Conservation (phyloP, 2,329 filamentous ascomycete species). For the Botrytis cinerea region DNA sequence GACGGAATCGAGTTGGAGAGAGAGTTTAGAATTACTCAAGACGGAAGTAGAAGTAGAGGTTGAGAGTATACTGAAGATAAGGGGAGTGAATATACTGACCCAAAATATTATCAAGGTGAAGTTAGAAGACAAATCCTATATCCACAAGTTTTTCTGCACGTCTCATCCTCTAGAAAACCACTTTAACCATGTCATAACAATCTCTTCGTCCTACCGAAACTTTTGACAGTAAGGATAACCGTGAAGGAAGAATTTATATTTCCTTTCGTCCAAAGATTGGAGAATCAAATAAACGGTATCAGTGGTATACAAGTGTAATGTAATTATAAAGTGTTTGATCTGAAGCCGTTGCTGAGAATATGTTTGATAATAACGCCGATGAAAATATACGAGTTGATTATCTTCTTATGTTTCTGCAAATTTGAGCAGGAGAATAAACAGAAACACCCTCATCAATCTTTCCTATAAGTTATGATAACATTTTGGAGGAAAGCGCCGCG, state of each 20-base stretch:
- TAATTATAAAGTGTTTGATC: neutral
- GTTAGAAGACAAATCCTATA: neutral
- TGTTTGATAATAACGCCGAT: neutral
- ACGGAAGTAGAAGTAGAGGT: neutral
- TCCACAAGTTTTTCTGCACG: neutral
- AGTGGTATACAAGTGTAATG: no score
- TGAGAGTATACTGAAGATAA: neutral
- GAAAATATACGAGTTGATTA: neutral
- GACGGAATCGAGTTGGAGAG: neutral
- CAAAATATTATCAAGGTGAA: neutral
- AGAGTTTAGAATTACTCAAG: neutral
- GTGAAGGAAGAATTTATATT: neutral
- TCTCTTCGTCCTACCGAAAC: neutral
- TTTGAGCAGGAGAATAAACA: no score
- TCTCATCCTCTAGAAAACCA: neutral
- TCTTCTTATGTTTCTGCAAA: neutral
- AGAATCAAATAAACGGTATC: neutral
- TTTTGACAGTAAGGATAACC: no score
- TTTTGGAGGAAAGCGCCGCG: neutral
- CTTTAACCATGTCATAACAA: neutral
- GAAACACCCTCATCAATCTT: neutral
- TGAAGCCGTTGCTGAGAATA: neutral
- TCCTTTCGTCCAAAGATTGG: rapidly evolving
- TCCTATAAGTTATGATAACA: rapidly evolving
- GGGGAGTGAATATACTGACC: neutral